Percentiles rank a stretch among this genome's conserved stretches.
Conservation (phyloP, 2,329 filamentous ascomycete genomes). For the Paecilomyces fulvus region DNA sequence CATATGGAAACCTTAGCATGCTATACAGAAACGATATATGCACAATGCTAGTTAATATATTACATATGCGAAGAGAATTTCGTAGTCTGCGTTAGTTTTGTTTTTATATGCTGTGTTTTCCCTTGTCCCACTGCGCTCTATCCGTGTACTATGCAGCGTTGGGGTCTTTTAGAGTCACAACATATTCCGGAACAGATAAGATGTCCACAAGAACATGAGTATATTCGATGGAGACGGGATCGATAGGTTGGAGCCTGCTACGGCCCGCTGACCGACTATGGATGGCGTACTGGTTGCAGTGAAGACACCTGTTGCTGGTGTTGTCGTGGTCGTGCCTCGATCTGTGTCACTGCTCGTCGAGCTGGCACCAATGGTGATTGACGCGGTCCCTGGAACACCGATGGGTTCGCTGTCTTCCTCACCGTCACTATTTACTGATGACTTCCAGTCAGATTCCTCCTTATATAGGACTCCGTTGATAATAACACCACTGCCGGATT, state of each 20-base stretch:
- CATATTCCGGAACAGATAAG: background rate
- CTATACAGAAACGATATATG: background rate
- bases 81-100: background rate
- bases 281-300: slow-evolving; percentile 21
- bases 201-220: background rate
- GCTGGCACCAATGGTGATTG: slow-evolving; percentile 10
- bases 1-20: background rate
- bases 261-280: slow-evolving; percentile 1
- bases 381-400: slow-evolving; percentile 18
- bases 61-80: background rate
- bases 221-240: background rate
- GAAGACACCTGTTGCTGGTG: slow-evolving; percentile 18
- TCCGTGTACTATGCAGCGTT: background rate
- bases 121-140: background rate
- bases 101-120: background rate
- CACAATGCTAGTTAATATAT: no score
- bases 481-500: slow-evolving; percentile 45
- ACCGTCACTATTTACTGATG: slow-evolving; percentile 17
- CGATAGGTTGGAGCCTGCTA: background rate
- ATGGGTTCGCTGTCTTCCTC: slow-evolving; percentile 10
- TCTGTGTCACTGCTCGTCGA: slow-evolving; percentile 2
- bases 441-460: slow-evolving; percentile 26
- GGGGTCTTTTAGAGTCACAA: background rate
- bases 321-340: slow-evolving; percentile 11
- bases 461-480: slow-evolving; percentile 52